Percentiles rank a stretch among this genome's conserved stretches.
These are phyloP conservation scores for Torulaspora gathmanii DNA, from an alignment of 805 yeast species.

Conservation along the genomic window DNA sequence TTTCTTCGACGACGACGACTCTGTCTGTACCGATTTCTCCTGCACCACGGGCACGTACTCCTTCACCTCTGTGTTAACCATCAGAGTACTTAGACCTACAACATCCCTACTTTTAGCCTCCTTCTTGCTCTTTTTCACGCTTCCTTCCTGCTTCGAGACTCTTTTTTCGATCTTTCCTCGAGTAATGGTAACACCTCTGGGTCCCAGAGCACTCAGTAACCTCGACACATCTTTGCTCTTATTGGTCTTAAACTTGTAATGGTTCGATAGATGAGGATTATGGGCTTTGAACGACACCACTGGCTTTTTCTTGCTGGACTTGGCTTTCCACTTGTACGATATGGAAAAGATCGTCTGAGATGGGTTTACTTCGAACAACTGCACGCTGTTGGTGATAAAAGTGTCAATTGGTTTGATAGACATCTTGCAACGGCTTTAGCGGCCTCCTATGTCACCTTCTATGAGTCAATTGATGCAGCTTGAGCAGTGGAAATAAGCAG, in stretches of 20 bases:
- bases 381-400: constrained; percentile 41
- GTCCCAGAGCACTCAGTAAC: constrained; percentile 68
- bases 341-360: constrained; percentile 31
- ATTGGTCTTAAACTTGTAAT: constrained; percentile 52
- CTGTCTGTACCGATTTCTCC: constrained; percentile 9
- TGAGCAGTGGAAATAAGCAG: background rate
- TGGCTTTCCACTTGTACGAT: constrained; percentile 35
- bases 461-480: background rate
- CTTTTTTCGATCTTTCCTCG: constrained; percentile 26
- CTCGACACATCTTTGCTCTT: constrained; percentile 72
- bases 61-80: constrained; percentile 29
- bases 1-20: constrained; percentile 16
- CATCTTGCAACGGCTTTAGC: constrained; percentile 11
- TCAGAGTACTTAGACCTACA: constrained; percentile 26
- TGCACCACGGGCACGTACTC: constrained; percentile 21
- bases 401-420: constrained; percentile 37
- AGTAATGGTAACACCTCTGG: constrained; percentile 46
- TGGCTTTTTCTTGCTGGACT: constrained; percentile 5
- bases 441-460: background rate
- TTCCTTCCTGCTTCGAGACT: constrained; percentile 7
- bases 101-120: constrained; percentile 19
- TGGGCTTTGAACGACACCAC: constrained; percentile 49
- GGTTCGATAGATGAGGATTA: constrained; percentile 60
- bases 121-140: constrained; percentile 8
- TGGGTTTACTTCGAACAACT: constrained; percentile 43